These are phyloP conservation scores for Neocucurbitaria cava DNA, from an alignment of 2,329 filamentous ascomycete species.

Conservation along the genomic window DNA sequence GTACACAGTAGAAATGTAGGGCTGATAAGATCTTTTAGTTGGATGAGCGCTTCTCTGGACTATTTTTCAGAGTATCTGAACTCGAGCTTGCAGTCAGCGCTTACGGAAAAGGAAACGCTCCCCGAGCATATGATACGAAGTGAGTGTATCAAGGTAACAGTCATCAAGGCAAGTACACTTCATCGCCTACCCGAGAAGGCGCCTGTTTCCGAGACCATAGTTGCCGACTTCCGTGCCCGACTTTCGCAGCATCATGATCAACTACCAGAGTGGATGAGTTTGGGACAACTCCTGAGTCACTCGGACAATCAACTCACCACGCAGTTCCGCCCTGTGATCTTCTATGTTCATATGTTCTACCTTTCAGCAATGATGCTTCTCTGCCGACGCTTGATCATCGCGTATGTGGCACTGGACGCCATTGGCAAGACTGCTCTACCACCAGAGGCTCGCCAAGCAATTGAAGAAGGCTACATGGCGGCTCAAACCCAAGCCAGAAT, in stretches of 20 bases:
- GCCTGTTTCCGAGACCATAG: conserved; percentile 5
- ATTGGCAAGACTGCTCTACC: conserved; percentile 2
- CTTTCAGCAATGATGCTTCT: conserved; percentile 29
- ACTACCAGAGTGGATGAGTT: conserved; percentile 21
- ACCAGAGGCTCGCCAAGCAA: conserved; percentile 7
- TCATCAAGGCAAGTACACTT: conserved; percentile 25
- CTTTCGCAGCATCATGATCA: conserved; percentile 15
- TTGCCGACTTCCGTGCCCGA: conserved; percentile 14
- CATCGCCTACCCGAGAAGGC: conserved; percentile 5
- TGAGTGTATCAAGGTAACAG: conserved; percentile 24
- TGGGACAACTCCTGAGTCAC: conserved; percentile 3
- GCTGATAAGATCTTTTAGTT: conserved; percentile 7
- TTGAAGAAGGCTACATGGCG: conserved; percentile 24
- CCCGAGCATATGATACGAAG: conserved; percentile 16
- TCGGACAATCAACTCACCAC: not conserved
- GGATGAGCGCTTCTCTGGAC: conserved; percentile 24
- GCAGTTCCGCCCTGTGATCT: conserved; percentile 12
- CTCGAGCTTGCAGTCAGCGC: not conserved
- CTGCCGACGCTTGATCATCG: conserved; percentile 17
- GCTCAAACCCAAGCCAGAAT: conserved; percentile 22
- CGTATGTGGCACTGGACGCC: conserved; percentile 6
- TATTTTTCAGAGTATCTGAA: conserved; percentile 7
- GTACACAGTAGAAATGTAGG: not conserved
- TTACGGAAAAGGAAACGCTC: conserved; percentile 3
- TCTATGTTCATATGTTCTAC: conserved; percentile 30